phyloP scores from a whole-genome alignment of 805 yeast genomes.

The Ogataea neopini region DNA sequence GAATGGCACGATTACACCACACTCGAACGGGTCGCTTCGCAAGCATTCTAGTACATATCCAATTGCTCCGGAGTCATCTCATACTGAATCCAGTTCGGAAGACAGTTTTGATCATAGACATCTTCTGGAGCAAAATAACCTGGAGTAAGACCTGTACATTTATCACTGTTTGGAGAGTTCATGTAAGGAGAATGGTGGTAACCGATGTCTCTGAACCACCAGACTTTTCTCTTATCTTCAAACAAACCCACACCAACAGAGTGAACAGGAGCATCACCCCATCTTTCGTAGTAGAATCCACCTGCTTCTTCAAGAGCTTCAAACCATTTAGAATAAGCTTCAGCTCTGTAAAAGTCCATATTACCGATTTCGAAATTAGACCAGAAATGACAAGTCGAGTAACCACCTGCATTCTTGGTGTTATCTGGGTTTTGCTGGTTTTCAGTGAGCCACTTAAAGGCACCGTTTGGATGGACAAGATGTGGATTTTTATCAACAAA shows the following conservation, averaged over 20 bases:
- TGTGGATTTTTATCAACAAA: conserved; percentile 63
- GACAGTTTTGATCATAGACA: conserved; percentile 64
- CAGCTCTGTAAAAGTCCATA: conserved; percentile 70
- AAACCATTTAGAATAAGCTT: conserved; percentile 67
- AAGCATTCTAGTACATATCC: conserved; percentile 15
- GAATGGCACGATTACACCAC: too few species aligned
- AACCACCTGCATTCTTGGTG: conserved; percentile 46
- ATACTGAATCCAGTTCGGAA: conserved; percentile 60
- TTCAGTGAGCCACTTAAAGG: conserved; percentile 73
- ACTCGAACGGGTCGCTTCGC: too few species aligned
- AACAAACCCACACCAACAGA: conserved; percentile 50
- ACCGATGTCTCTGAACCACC: conserved; percentile 57
- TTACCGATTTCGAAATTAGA: conserved; percentile 81
- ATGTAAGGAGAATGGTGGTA: conserved; percentile 50
- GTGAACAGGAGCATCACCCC: conserved; percentile 61
- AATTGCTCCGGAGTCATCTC: conserved; percentile 31
- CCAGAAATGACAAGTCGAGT: conserved; percentile 89
- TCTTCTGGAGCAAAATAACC: conserved; percentile 31
- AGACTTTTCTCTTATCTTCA: conserved; percentile 46
- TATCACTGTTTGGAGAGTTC: conserved; percentile 44
- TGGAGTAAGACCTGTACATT: conserved; percentile 19
- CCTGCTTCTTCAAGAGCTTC: conserved; percentile 68
- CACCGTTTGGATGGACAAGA: conserved; percentile 57
- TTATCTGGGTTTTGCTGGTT: conserved; percentile 58
- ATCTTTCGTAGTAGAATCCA: conserved; percentile 78